Base-by-base conservation (phyloP, 1,139 yeast species). In the Yamadazyma sp. region DNA sequence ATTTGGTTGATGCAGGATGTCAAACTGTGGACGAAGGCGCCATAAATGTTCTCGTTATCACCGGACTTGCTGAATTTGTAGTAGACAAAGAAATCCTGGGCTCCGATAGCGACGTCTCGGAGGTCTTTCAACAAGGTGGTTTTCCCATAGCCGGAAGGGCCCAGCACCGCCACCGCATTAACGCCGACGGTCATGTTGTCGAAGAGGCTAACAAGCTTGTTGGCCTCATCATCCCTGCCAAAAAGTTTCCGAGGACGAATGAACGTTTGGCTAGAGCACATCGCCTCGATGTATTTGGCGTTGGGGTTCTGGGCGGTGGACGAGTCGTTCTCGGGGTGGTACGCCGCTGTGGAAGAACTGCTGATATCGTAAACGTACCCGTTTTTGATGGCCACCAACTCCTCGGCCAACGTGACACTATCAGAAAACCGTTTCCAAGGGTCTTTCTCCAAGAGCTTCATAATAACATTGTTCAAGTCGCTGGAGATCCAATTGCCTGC, bases 101-200 rank as follows among this genome's bases (percentile, higher is more conserved):
- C 58, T 2, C 69, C 58, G 14, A 67, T 52, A 2, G 76, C 65
- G 2, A 58, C 54, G 4, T 67, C 58, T 40, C 64, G 67, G 33
- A 76, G 49, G 34, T 73, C 77, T 23, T 61, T 59, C n/a, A 77
- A 53, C 5, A 77, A 47, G 3, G 73, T 55, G 0, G 79, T 61
- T 51, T 75, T 76, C 3, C 82, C 83, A 3, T 64, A 54, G 0
- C 82, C 83, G 0, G 70, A 50, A n/a, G 60, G 64, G 5, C 82
- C 82, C 1, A 60, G 49, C 8, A 77, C 53, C 11, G 75, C 50
- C 1, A 73, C 47, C 12, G 67, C 45, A 42, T 65, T 63, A 46
- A 53, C 57, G 45, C 54, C 61, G 16, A 26, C 11, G 7, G 15
- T 9, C 38, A 20, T 40, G 5, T 32, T 16, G 16, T 38, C 29